A percentile compares a stretch with the other conserved stretches of the same genome.
These are phyloP conservation scores for Fusarium camptoceras DNA, from an alignment of 2,329 filamentous ascomycete genomes.

Conservation along the genomic window DNA sequence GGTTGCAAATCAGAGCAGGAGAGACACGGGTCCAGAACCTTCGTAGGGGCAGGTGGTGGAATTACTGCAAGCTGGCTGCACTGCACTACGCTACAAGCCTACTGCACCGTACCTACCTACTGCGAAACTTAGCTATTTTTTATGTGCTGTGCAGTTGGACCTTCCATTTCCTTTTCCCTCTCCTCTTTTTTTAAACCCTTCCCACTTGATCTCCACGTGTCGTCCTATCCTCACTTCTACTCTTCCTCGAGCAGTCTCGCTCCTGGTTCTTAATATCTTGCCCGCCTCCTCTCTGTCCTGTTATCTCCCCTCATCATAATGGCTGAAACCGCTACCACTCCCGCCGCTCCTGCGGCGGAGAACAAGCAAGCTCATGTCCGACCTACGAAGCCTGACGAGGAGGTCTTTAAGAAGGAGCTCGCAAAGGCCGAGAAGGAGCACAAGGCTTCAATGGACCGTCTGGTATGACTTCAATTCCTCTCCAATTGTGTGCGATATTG, in stretches of 20 bases:
- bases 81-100: constrained; percentile 7
- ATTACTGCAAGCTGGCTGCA: constrained; percentile 34
- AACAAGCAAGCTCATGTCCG: constrained; percentile 62
- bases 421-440: constrained; percentile 89
- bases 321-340: constrained; percentile 60
- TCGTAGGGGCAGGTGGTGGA: constrained; percentile 44
- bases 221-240: constrained; percentile 25
- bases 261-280: constrained; percentile 37
- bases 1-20: constrained; percentile 37
- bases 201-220: constrained; percentile 37
- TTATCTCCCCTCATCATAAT: constrained; percentile 52
- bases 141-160: constrained; percentile 19
- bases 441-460: constrained; percentile 75
- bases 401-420: constrained; percentile 81
- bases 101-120: neutral
- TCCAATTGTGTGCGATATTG: constrained; percentile 1
- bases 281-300: constrained; percentile 18
- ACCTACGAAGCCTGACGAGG: constrained; percentile 90
- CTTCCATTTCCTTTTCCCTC: constrained; percentile 32
- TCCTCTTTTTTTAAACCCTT: constrained; percentile 26
- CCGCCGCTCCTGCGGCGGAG: constrained; percentile 56
- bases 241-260: constrained; percentile 33
- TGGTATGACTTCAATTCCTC: constrained; percentile 51
- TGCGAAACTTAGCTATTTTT: constrained; percentile 24
- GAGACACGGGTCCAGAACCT: constrained; percentile 45